These are phyloP conservation scores for Mycena sp. DNA, from an alignment of 1,284 basidiomycete species.

Conservation along the genomic window DNA sequence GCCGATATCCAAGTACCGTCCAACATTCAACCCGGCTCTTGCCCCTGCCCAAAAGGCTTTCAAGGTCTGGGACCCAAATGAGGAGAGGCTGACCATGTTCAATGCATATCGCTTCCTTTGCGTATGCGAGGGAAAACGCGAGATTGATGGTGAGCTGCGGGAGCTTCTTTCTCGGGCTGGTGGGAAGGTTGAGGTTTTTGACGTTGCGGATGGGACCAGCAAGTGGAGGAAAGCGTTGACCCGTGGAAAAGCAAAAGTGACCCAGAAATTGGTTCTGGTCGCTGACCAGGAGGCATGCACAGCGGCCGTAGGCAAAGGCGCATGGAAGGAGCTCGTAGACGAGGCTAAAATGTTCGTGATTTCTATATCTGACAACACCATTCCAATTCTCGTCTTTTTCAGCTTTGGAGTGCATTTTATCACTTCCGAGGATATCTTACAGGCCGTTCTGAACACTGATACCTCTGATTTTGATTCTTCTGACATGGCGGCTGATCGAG, in stretches of 20 bases:
- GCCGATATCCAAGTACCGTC: constrained; percentile 61
- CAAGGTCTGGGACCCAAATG: constrained; percentile 71
- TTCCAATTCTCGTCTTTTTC: constrained; percentile 16
- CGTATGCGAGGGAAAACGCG: constrained; percentile 61
- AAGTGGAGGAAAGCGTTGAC: constrained; percentile 62
- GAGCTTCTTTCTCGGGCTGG: constrained; percentile 63
- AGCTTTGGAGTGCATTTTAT: constrained; percentile 52
- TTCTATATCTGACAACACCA: not conserved
- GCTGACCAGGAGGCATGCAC: constrained; percentile 57
- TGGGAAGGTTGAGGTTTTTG: constrained; percentile 67
- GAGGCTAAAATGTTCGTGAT: constrained; percentile 60
- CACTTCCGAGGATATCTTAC: constrained; percentile 47
- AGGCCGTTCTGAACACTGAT: constrained; percentile 54
- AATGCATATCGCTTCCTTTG: constrained; percentile 63
- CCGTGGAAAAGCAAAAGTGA: constrained; percentile 59
- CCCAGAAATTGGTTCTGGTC: constrained; percentile 60
- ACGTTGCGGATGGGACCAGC: constrained; percentile 54
- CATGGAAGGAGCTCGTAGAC: constrained; percentile 60
- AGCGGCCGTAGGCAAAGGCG: constrained; percentile 57
- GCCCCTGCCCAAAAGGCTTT: constrained; percentile 56
- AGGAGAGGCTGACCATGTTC: constrained; percentile 64
- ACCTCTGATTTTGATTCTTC: constrained; percentile 38
- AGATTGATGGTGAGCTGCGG: constrained; percentile 55
- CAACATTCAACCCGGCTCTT: constrained; percentile 61
- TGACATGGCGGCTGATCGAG: constrained; percentile 9